These are phyloP conservation scores for Vicia sativa DNA, from an alignment of 306 rosid genomes.

Conservation along the genomic window DNA sequence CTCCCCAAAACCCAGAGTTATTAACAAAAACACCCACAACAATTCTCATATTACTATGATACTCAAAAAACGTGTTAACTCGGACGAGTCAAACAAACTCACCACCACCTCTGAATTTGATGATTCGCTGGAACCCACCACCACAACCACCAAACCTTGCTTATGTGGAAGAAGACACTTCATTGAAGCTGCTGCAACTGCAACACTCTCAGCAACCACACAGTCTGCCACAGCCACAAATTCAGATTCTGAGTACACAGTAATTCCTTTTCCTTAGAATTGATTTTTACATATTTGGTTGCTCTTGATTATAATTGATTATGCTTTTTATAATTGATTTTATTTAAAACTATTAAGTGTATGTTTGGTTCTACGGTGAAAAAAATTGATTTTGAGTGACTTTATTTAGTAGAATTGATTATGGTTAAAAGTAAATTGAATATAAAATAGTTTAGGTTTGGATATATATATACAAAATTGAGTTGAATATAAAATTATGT, in stretches of 20 bases:
- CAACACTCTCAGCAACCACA: slow-evolving; percentile 47
- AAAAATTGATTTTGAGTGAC: no score
- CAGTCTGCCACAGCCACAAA: slow-evolving; percentile 50
- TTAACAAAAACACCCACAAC: slow-evolving; percentile 17
- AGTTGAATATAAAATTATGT: no score
- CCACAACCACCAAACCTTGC: slow-evolving; percentile 45
- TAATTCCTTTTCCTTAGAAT: slow-evolving; percentile 17
- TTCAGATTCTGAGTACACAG: slow-evolving; percentile 56
- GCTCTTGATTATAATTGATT: no score
- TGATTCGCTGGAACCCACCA: slow-evolving; percentile 20
- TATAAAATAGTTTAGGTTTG: no score
- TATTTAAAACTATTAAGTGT: no score
- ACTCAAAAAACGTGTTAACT: slow-evolving; percentile 34
- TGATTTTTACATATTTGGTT: no score
- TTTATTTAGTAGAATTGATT: no score
- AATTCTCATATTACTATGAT: background rate
- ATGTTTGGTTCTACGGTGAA: no score
- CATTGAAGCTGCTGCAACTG: slow-evolving; percentile 56
- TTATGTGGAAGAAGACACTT: slow-evolving; percentile 72
- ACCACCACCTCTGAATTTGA: slow-evolving; percentile 21
- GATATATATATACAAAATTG: no score
- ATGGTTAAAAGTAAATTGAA: no score
- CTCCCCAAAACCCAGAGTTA: slow-evolving; percentile 26
- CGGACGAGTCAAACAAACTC: slow-evolving; percentile 34
- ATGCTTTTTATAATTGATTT: no score